Evolutionary conservation across 192 early-diverging fungal genomes (phyloP), one percentile per base, ranked within the genome.

Genomic region (Coemansia sp.): DNA sequence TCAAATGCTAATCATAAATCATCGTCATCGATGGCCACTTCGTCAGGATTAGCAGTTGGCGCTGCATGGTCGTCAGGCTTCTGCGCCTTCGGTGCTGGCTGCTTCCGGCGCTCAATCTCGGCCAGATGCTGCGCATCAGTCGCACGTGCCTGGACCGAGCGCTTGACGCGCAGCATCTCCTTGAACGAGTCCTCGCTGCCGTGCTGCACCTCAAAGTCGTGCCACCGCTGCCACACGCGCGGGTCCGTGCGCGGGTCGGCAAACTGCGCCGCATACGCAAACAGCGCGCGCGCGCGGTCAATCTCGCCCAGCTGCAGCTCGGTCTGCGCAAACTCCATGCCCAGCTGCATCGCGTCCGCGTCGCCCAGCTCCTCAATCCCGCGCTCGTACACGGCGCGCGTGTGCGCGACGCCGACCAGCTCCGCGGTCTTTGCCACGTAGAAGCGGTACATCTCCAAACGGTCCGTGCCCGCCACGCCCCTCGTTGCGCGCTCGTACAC

Each of bases 141-240:
- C 56, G 89, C 91, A 75, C 82, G 92, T 21, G 93, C 89, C 69
- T 91, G 88, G 5, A 92, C 90, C 35, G 86, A 85, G 6, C 97
- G 91, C 71, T 95, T 95, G 61, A 96, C 88, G 57, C 95, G 81
- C 44, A 99, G 83, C 95, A 97, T 97, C 62, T 98, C 95, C 78
- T 93, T 95, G 80, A 95, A 98, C 4, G 95, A 95, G 45, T 98
- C 95, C 68, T 99, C 95, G 68, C 94, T 97, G 29, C 97, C 97
- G 61, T 95, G 90, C 58, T 90, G 86, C 12, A 97, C 93, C 83
- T 99, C 97, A 70, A 98, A 99, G 53, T 93, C 90, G 58, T 95
- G 91, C 97, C 97, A 99, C 27, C 64, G 68, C 53, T 88, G 78
- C 97, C 97, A 97, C 58, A 90, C 91, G 24, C 82, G 78, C 24